Evolutionary conservation across 129 eudicot genomes (phyloP), one percentile per base, ranked within the genome.

Genomic region (Flaveria robusta): DNA sequence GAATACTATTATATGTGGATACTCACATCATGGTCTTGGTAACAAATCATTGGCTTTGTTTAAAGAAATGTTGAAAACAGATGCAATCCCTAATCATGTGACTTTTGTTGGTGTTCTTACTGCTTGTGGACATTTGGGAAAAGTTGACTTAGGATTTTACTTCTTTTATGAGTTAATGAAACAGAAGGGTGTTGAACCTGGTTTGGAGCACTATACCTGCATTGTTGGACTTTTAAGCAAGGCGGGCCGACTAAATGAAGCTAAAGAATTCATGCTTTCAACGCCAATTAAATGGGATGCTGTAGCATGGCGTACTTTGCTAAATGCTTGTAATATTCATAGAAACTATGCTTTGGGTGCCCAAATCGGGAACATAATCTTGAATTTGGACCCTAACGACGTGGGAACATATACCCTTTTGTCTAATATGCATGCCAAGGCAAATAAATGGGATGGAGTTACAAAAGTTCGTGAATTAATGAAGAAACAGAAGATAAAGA

Each of bases 171-270:
- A 83, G 24, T 72, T 81, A 65, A 89, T 78, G 89, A 78, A 72
- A 22, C 82, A 85, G 14, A 71, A 66, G 66, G 86, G 86, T 6
- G 60, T 89, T 12, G 68, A 87, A 68, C 91, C 91, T 9, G 83
- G 84, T 58, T 76, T 89, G 74, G 96, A 87, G 87, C 96, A 87
- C 68, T 83, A 89, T 65, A 87, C 90, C 8, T 89, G 92, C 69
- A 81, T 89, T 37, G 79, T 89, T 23, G 88, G 88, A 68, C 88
- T 89, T 74, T 74, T 87, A 46, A 65, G 92, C 43, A 82, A 88
- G 80, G 90, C 86, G 11, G 91, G 92, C n/a, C 75, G 72, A 71
- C 82, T 87, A 19, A 72, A 73, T 23, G 88, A 87, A 79, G 92
- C 92, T 7, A 84, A 81, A 68, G 58, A 76, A 14, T 87, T 85